phyloP scores from a whole-genome alignment of 352 stramenopile genomes.

The Nothophytophthora sp. region DNA sequence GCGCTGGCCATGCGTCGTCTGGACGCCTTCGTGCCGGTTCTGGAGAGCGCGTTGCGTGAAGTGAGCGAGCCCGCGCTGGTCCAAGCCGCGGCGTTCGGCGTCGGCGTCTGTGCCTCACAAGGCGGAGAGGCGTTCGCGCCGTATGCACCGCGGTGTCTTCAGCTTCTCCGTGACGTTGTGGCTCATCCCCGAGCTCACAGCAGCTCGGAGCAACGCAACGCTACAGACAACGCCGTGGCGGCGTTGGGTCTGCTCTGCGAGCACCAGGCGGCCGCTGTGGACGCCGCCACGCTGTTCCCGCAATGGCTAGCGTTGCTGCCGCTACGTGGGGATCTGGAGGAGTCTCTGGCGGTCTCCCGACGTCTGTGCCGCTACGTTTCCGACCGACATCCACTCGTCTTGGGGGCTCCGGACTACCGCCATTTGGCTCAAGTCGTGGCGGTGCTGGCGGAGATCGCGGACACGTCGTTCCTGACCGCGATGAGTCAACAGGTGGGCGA shows the following conservation, averaged over 20 bases:
- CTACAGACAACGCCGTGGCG: conserved; percentile 79
- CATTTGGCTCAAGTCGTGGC: conserved; percentile 60
- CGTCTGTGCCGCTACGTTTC: conserved; percentile 68
- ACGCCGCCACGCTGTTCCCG: conserved; percentile 53
- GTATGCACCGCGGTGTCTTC: conserved; percentile 47
- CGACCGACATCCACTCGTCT: conserved; percentile 59
- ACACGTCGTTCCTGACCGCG: conserved; percentile 36
- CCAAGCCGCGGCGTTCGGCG: conserved; percentile 75
- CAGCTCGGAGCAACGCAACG: conserved; percentile 52
- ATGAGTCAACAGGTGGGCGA: conserved; percentile 44
- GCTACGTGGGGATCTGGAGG: conserved; percentile 74
- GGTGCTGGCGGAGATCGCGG: conserved; percentile 59
- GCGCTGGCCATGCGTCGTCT: conserved; percentile 44
- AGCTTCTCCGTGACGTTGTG: conserved; percentile 66
- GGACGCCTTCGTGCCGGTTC: conserved; percentile 67
- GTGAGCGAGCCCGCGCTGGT: conserved; percentile 62
- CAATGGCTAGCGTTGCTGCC: conserved; percentile 76
- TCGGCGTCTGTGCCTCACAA: conserved; percentile 65
- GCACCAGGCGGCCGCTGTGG: conserved; percentile 50
- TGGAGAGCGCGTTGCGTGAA: conserved; percentile 59
- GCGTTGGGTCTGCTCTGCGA: conserved; percentile 77
- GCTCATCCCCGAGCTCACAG: conserved; percentile 49
- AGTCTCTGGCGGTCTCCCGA: conserved; percentile 67
- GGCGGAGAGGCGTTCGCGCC: conserved; percentile 52
- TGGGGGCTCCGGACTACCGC: conserved; percentile 39